These are phyloP conservation scores for Teunomyces cretensis DNA, from an alignment of 805 yeast species.

Conservation along the genomic window DNA sequence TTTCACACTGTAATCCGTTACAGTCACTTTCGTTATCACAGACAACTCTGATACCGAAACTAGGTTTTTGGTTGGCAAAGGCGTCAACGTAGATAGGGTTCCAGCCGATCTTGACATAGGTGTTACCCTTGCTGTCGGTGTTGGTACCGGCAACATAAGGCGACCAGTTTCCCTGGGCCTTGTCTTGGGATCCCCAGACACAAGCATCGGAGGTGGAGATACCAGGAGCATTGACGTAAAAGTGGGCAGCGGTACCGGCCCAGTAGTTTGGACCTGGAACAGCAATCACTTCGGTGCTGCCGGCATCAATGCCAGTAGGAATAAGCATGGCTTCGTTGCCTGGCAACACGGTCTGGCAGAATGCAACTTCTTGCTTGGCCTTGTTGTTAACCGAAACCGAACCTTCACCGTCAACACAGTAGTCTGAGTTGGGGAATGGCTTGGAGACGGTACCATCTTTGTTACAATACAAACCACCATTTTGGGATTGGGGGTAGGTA, in stretches of 20 bases:
- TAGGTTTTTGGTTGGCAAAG: conserved; percentile 56
- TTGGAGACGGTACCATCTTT: conserved; percentile 64
- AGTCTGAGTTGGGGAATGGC: conserved; percentile 55
- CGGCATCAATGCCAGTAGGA: conserved; percentile 67
- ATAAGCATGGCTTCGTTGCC: conserved; percentile 94
- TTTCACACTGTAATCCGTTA: conserved; percentile 76
- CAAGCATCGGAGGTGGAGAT: conserved; percentile 74
- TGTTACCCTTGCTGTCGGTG: conserved; percentile 65
- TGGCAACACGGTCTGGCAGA: conserved; percentile 91
- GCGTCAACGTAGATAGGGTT: conserved; percentile 79
- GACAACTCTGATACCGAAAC: conserved; percentile 68
- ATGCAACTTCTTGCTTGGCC: conserved; percentile 63
- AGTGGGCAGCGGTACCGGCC: conserved; percentile 86
- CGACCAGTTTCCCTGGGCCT: conserved; percentile 87
- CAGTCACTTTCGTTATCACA: conserved; percentile 73
- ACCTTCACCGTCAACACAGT: conserved; percentile 78
- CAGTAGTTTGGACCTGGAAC: conserved; percentile 85
- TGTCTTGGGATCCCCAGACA: conserved; percentile 71
- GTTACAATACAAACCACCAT: conserved; percentile 84
- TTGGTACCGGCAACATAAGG: conserved; percentile 94
- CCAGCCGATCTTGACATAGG: conserved; percentile 87
- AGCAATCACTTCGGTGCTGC: conserved; percentile 56
- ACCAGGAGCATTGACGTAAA: conserved; percentile 82
- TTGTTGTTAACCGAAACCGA: conserved; percentile 63
- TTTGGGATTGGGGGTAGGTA: conserved; percentile 71